These are phyloP conservation scores for Penicillium turbatum DNA, from an alignment of 495 filamentous ascomycete genomes.

Conservation along the genomic window DNA sequence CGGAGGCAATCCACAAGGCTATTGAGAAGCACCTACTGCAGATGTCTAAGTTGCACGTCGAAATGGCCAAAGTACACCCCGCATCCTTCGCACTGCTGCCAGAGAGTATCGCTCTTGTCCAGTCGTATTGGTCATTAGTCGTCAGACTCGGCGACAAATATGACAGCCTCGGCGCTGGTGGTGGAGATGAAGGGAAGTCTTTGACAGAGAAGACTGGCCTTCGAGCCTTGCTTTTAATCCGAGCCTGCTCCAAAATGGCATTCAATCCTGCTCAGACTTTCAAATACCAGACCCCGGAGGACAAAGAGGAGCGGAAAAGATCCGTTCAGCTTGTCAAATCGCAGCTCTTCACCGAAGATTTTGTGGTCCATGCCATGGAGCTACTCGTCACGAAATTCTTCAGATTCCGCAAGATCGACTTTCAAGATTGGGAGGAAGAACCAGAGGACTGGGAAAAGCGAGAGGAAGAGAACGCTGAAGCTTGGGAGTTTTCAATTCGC, in stretches of 20 bases:
- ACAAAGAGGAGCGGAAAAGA: constrained; percentile 63
- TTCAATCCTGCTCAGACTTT: constrained; percentile 77
- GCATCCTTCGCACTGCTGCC: constrained; percentile 77
- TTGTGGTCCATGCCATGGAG: constrained; percentile 75
- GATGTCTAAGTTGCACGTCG: constrained; percentile 83
- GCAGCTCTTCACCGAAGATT: constrained; percentile 66
- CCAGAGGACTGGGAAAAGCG: constrained; percentile 88
- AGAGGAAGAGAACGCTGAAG: constrained; percentile 73
- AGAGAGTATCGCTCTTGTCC: constrained; percentile 67
- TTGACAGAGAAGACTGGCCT: constrained; percentile 72
- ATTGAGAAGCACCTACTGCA: constrained; percentile 85
- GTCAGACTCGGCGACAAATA: constrained; percentile 69
- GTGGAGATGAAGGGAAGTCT: constrained; percentile 48
- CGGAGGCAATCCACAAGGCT: constrained; percentile 38
- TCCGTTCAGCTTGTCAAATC: constrained; percentile 62
- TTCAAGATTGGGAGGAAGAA: constrained; percentile 86
- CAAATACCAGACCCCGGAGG: constrained; percentile 66
- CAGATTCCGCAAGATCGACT: constrained; percentile 76
- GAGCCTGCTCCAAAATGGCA: constrained; percentile 77
- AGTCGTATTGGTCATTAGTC: constrained; percentile 78
- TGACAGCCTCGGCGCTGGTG: constrained; percentile 46
- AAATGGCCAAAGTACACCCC: constrained; percentile 72
- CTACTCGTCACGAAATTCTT: constrained; percentile 83
- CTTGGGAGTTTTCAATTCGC: constrained; percentile 82
- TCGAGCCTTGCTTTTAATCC: constrained; percentile 75